Percentiles rank a stretch among this genome's conserved stretches.
Evolutionary conservation across 139 green algal species (phyloP).

Genomic region (Edaphochlamys debaryana): DNA sequence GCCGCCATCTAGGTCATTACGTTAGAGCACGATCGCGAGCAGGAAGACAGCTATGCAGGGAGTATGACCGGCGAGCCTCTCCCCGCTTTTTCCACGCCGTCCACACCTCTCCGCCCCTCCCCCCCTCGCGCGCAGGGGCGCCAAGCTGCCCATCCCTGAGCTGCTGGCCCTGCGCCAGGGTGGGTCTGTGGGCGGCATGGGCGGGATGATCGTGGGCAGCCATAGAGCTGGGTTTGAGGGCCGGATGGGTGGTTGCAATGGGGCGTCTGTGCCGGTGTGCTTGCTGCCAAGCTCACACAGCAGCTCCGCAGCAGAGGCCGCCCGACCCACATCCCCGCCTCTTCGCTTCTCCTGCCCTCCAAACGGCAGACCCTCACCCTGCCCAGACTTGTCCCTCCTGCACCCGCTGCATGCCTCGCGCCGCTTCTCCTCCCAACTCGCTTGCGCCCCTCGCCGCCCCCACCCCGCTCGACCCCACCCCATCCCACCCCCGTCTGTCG

Average conservation of each 20-base stretch:
- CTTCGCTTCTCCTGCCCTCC: neutral
- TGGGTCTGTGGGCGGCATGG: neutral
- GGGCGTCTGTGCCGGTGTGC: too few relatives aligned
- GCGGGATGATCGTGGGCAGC: neutral
- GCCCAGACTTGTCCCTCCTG: neutral
- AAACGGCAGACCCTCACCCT: neutral
- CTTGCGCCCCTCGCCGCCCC: too few relatives aligned
- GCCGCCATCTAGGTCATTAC: neutral
- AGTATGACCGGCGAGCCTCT: neutral
- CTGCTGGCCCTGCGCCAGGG: neutral
- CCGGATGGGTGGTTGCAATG: neutral
- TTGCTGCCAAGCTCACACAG: neutral
- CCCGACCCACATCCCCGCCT: neutral
- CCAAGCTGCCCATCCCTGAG: neutral
- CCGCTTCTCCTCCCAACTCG: too few relatives aligned
- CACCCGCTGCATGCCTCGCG: too few relatives aligned
- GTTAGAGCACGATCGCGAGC: neutral
- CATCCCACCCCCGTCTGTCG: neutral
- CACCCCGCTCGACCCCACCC: too few relatives aligned
- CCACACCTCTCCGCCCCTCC: too few relatives aligned
- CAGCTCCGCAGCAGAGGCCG: too few relatives aligned
- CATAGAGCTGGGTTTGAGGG: too few relatives aligned
- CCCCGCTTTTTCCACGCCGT: neutral
- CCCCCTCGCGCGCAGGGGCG: neutral
- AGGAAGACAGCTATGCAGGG: too few relatives aligned